These are phyloP conservation scores for Rhizopogon vinicolor DNA, from an alignment of 768 basidiomycete species.

Conservation along the genomic window DNA sequence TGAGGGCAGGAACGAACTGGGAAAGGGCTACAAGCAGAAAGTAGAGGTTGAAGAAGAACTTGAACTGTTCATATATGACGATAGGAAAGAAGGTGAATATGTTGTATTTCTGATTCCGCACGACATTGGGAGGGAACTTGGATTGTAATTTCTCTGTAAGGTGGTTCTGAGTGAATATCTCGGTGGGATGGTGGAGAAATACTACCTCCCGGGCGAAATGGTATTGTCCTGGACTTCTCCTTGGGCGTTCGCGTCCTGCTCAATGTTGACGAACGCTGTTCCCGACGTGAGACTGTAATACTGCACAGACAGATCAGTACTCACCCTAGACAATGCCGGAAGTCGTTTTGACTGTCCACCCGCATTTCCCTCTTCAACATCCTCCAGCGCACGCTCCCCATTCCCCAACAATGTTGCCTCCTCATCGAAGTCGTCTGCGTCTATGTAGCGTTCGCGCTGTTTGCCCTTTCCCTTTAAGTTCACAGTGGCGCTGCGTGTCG, in stretches of 20 bases:
- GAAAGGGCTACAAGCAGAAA: constrained; percentile 95
- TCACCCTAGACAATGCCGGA: constrained; percentile 19
- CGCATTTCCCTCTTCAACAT: constrained; percentile 32
- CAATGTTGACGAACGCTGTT: constrained; percentile 19
- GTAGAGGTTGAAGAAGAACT: constrained; percentile 99
- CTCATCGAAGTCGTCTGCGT: constrained; percentile 63
- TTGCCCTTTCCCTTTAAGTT: constrained; percentile 28
- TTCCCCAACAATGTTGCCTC: constrained; percentile 46
- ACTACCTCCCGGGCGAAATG: constrained; percentile 70
- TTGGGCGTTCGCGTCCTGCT: constrained; percentile 28
- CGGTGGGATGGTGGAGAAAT: not conserved
- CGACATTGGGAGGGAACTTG: constrained; percentile 80
- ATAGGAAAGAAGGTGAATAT: constrained; percentile 94
- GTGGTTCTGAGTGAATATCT: constrained; percentile 1
- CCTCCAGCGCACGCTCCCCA: constrained; percentile 31
- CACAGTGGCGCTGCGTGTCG: constrained; percentile 20
- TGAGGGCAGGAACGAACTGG: constrained; percentile 93
- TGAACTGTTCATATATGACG: constrained; percentile 99
- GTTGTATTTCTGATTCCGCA: constrained; percentile 98
- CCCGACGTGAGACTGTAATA: not conserved
- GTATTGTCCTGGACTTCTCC: constrained; percentile 74
- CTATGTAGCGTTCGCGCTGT: constrained; percentile 46
- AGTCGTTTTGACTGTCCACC: constrained; percentile 22
- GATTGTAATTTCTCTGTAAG: constrained; percentile 63
- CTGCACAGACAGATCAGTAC: constrained; percentile 3